Conservation (phyloP, 495 filamentous ascomycete genomes). For the Neurospora pannonica region DNA sequence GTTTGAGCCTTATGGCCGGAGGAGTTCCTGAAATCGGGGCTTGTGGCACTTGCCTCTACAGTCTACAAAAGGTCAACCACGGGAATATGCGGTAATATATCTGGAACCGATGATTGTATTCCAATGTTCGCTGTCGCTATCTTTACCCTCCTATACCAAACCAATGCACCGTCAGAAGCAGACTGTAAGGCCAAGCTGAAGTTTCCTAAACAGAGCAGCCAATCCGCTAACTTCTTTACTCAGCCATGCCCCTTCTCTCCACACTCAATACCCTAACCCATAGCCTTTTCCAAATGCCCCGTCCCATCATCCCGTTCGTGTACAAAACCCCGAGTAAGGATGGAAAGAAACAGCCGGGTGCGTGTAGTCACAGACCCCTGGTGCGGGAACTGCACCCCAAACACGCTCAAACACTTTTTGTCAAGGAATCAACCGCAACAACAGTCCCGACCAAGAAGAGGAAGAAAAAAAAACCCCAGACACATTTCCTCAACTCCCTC, state of each 20-base stretch:
- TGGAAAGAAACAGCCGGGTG: not conserved
- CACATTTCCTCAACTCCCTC: not conserved
- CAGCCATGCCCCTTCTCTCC: not conserved
- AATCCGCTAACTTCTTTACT: not conserved
- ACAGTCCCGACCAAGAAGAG: not conserved
- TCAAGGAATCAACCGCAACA: not conserved
- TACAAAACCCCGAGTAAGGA: not conserved
- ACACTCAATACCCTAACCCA: not conserved
- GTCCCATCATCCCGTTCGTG: not conserved
- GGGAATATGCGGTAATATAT: not conserved
- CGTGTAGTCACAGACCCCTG: not conserved
- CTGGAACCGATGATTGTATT: not conserved
- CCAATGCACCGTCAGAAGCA: not conserved
- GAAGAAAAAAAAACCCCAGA: not conserved
- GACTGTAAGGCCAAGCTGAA: too few relatives aligned
- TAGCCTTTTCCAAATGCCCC: not conserved
- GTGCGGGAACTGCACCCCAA: not conserved
- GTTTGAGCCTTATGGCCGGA: slow-evolving; percentile 60
- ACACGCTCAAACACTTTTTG: not conserved
- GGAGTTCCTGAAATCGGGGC: slow-evolving; percentile 43
- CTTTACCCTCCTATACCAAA: not conserved
- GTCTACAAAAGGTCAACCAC: not conserved
- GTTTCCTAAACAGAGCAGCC: not conserved
- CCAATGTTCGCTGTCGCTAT: not conserved
- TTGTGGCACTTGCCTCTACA: not conserved